Base-by-base conservation (phyloP, 768 basidiomycete species). In the Tulasnella sp. region DNA sequence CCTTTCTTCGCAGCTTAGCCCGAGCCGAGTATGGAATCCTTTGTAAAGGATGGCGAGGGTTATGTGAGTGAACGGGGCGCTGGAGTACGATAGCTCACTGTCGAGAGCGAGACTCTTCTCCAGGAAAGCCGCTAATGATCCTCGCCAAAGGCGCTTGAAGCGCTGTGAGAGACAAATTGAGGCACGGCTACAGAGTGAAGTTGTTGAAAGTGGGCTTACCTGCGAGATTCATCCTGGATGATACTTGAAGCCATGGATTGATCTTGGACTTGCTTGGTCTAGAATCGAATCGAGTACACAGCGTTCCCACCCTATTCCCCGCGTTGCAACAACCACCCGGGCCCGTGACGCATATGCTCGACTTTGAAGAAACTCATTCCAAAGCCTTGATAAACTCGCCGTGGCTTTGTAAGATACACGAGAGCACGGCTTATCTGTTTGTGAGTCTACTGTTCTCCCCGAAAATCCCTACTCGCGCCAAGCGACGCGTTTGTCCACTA, bases 311-410 rank as follows among this genome's bases (percentile, higher is more conserved):
- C 52, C 52, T 29, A 14, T 29, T 59, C 52, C 29, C 52, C 52
- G 26, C 22, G 9, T 14, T 59, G 11, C 52, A 29, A 59, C 52
- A 29, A 59, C 52, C 52, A 59, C 67, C 42, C 16, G 1, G 5
- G 14, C 17, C n/a, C n/a, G n/a, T n/a, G n/a, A n/a, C n/a, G n/a
- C n/a, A n/a, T n/a, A 70, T 70, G 69, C 22, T 62, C 44, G 69
- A 70, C 32, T 70, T 70, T 47, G 17, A 17, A 14, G 69, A 70
- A 7, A 62, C 12, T 17, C 69, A 70, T 34, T 47, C 42, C 11
- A 70, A 70, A 44, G 22, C n/a, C 26, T 44, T 70, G 35, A 26
- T 70, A 26, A 44, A 62, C 26, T 70, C 44, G 36, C 69, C 69
- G 17, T 70, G 69, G 69, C n/a, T 70, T 9, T 42, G 40, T 19